These are phyloP conservation scores for Fusarium piperis DNA, from an alignment of 2,329 filamentous ascomycete species.

Conservation along the genomic window DNA sequence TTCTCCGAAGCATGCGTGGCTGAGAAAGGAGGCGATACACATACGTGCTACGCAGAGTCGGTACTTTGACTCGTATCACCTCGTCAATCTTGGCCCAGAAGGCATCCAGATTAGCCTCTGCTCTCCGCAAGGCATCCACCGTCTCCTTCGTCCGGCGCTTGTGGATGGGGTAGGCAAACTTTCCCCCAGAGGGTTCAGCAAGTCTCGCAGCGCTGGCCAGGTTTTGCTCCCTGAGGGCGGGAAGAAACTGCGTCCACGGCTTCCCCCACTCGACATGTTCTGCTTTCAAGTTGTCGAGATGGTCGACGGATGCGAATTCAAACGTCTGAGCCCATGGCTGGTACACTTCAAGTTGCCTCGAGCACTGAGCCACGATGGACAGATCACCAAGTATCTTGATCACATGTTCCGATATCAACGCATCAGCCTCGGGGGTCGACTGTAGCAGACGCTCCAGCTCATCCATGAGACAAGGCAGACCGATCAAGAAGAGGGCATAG, in stretches of 20 bases:
- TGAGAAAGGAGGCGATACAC: slow-evolving; percentile 45
- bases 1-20: slow-evolving; percentile 55
- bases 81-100: slow-evolving; percentile 20
- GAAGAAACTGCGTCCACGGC: slow-evolving; percentile 18
- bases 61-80: slow-evolving; percentile 6
- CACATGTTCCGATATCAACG: slow-evolving; percentile 51
- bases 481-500: slow-evolving; percentile 42
- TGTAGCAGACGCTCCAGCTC: slow-evolving; percentile 58
- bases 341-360: slow-evolving; percentile 56
- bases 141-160: slow-evolving; percentile 58
- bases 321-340: slow-evolving; percentile 59
- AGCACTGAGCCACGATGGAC: slow-evolving; percentile 55
- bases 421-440: slow-evolving; percentile 47
- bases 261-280: slow-evolving; percentile 34
- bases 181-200: slow-evolving; percentile 48
- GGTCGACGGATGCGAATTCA: slow-evolving; percentile 41
- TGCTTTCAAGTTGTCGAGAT: slow-evolving; percentile 37
- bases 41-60: slow-evolving; percentile 40
- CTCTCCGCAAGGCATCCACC: slow-evolving; percentile 53
- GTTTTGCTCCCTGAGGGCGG: slow-evolving; percentile 21
- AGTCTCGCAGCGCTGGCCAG: slow-evolving; percentile 27
- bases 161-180: slow-evolving; percentile 55
- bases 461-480: slow-evolving; percentile 54
- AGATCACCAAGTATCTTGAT: slow-evolving; percentile 54
- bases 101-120: slow-evolving; percentile 54